Base-by-base conservation (phyloP, 1,139 yeast species). In the Yamadazyma dendronema region DNA sequence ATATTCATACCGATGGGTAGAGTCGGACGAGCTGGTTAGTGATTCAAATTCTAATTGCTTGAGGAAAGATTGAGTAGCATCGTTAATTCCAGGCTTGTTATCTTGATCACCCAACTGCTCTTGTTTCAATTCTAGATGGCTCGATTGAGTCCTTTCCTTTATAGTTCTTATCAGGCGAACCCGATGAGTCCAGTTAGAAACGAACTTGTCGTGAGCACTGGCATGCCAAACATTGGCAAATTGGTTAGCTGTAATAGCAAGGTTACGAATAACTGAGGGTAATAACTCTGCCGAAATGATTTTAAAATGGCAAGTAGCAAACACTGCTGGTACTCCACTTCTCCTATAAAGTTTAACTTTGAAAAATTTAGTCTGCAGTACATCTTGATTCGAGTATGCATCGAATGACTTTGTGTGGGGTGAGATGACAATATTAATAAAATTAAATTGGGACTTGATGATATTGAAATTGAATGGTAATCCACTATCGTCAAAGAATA, bases 401-500 rank as follows among this genome's bases (percentile, higher is more conserved):
- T 41, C 44, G 31, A 45, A 36, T 3, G 47, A 37, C 7, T 47
- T 44, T 2, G 70, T 58, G 42, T 80, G 83, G 0, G 95, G 95
- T 6, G 84, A 71, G 25, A 88, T 77, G 25, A 87, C 94, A 46
- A 88, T 79, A 49, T 83, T 84, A 55, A 88, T 68, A 57, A 87
- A 87, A 50, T 84, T 87, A 67, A 88, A 88, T 59, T 88, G 95
- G 12, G 89, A 77, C 54, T 77, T 75, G 44, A 88, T 79, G 29
- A 81, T 59, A 48, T 84, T 84, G 62, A 85, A 84, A 46, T 83
- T 77, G 60, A 84, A 85, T 6, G 80, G 77, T 10, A 63, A 57
- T 4, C 69, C 74, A 11, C 89, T 79, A 48, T 87, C 95, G 53
- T 87, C 88, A 60, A 78, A 88, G 56, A 74, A 87, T 30, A 87